These are phyloP conservation scores for Amylocarpus encephaloides DNA, from an alignment of 2,329 filamentous ascomycete species.

Conservation along the genomic window DNA sequence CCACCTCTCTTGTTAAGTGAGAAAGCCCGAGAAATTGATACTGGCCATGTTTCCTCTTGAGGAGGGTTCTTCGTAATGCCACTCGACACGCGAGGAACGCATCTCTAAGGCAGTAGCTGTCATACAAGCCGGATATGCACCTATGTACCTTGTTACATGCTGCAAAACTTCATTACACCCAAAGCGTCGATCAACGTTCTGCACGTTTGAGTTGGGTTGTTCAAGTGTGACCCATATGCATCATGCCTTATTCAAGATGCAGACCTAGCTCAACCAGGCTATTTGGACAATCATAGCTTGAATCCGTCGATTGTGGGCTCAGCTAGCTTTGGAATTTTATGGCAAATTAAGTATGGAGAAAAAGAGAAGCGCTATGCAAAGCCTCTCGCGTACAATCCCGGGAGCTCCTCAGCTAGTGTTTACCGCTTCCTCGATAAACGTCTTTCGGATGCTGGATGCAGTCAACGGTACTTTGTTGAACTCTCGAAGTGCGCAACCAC, in stretches of 20 bases:
- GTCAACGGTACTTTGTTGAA: conserved; percentile 36
- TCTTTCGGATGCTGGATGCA: conserved; percentile 36
- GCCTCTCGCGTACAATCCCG: conserved; percentile 39
- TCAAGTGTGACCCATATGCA: no score
- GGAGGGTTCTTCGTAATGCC: not conserved
- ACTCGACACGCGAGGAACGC: no score
- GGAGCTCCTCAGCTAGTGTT: conserved; percentile 34
- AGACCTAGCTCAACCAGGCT: conserved; percentile 34
- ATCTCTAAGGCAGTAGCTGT: no score
- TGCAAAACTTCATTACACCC: no score
- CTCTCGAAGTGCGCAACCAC: conserved; percentile 34
- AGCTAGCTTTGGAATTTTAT: conserved; percentile 33
- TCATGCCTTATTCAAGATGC: conserved; percentile 18
- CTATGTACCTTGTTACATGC: no score
- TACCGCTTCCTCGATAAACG: conserved; percentile 35
- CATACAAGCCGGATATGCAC: no score
- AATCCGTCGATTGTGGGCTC: conserved; percentile 33
- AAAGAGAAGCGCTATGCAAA: conserved; percentile 37
- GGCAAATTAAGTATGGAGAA: conserved; percentile 31
- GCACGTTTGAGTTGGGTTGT: no score
- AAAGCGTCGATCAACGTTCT: no score
- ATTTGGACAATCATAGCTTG: conserved; percentile 38
- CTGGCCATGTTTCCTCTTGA: not conserved
- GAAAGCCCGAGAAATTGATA: not conserved
- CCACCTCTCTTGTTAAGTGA: not conserved